phyloP scores from a whole-genome alignment of 495 filamentous ascomycete genomes.

The Talaromyces ruber region DNA sequence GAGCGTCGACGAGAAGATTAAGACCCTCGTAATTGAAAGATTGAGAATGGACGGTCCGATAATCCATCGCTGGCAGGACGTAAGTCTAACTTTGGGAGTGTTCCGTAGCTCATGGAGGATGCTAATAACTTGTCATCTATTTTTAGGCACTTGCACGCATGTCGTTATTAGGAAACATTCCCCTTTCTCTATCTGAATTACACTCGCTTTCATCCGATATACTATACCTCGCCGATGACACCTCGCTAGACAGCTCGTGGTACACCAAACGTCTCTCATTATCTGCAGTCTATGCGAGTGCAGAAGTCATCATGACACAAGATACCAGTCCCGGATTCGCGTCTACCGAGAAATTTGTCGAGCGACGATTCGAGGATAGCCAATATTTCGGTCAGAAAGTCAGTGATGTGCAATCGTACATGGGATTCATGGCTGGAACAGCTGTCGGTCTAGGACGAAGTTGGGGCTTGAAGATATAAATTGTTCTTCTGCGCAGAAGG shows the following conservation, averaged over 20 bases:
- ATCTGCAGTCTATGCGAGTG: constrained; percentile 70
- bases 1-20: constrained; percentile 48
- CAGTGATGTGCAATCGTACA: constrained; percentile 58
- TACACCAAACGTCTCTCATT: constrained; percentile 81
- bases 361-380: constrained; percentile 65
- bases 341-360: constrained; percentile 73
- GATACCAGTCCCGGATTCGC: constrained; percentile 57
- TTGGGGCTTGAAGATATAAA: constrained; percentile 40
- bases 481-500: background rate
- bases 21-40: constrained; percentile 59
- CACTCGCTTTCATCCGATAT: constrained; percentile 81
- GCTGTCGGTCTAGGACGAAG: constrained; percentile 33
- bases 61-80: constrained; percentile 75
- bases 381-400: constrained; percentile 47
- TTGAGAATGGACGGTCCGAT: constrained; percentile 63
- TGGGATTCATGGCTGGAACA: constrained; percentile 63
- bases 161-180: constrained; percentile 68
- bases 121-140: background rate
- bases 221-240: constrained; percentile 73
- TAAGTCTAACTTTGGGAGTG: constrained; percentile 24
- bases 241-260: constrained; percentile 74
- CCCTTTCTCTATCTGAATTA: constrained; percentile 70
- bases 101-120: background rate
- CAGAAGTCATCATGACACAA: constrained; percentile 89
- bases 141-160: constrained; percentile 77